Evolutionary conservation across 805 yeast genomes (phyloP), one percentile per base, ranked within the genome.

Genomic region (Schwanniomyces polymorphus): DNA sequence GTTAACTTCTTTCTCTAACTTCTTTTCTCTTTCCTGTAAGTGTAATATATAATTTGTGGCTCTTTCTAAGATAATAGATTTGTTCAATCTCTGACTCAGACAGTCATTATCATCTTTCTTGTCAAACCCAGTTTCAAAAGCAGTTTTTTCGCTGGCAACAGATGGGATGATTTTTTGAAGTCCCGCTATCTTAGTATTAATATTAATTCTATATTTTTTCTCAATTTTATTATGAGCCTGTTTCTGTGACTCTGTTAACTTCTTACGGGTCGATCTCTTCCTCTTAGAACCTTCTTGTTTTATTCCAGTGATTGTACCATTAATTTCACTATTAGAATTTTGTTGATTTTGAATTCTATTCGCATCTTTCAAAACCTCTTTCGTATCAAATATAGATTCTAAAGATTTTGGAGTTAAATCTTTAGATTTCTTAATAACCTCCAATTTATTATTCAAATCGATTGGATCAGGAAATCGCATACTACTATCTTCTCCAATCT

Each of bases 141-240:
- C 86, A 2, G 85, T 79, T 52, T 79, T 79, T 49, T 82, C 87
- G 42, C 72, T 64, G 3, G 84, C 79, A 44, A 84, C 80, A 81
- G 85, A 80, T 10, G 91, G 91, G 29, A 85, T 84, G 21, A 85
- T 72, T 55, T 77, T 78, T 58, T 84, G 88, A 45, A 85, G 65
- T 27, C 82, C 82, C 4, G 86, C 86, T 46, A 85, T 85, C 61
- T 84, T 85, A 10, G 86, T 80, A 60, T 85, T 85, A 61, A 85
- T 84, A 62, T 85, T 85, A 50, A 83, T 84, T 60, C 90, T 70
- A 63, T 85, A 85, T 49, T 84, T 77, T 60, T 85, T 82, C 59
- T 85, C 91, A 51, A 85, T 83, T 63, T 80, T 81, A 67, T 85
- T 85, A 60, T 85, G 91, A 0, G 88, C 88, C 56, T 81, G 81